Conservation (phyloP, 306 rosid species). For the Trifolium repens region DNA sequence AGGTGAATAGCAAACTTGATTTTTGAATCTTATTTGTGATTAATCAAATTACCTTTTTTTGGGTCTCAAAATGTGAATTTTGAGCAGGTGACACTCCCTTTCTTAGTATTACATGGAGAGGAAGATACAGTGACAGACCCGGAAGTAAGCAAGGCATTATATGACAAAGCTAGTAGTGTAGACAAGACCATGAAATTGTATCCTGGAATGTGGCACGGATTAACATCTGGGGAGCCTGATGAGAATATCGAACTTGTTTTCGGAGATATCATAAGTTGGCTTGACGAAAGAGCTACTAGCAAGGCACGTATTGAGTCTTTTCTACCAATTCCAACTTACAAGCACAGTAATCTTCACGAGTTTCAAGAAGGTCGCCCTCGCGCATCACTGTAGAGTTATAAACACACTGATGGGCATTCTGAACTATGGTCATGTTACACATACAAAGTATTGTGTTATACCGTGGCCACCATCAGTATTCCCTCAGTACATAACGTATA, state of each 20-base stretch:
- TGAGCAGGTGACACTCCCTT: constrained; percentile 70
- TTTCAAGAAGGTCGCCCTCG: constrained; percentile 54
- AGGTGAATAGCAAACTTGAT: constrained; percentile 45
- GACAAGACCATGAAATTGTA: constrained; percentile 86
- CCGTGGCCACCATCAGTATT: background rate
- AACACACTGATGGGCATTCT: background rate
- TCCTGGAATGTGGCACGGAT: constrained; percentile 89
- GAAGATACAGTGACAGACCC: constrained; percentile 94
- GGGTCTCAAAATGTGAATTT: background rate
- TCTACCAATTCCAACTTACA: constrained; percentile 7
- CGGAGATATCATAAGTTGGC: constrained; percentile 72
- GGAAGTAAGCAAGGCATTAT: constrained; percentile 70
- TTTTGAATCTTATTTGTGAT: background rate
- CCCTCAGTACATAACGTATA: background rate
- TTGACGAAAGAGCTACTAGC: constrained; percentile 47
- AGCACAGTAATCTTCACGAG: constrained; percentile 45
- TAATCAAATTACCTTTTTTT: background rate
- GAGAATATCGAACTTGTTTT: constrained; percentile 69
- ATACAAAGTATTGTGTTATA: background rate
- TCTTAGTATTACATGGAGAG: constrained; percentile 86
- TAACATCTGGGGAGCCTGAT: constrained; percentile 82
- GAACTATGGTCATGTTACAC: background rate
- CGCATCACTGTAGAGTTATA: constrained; percentile 47
- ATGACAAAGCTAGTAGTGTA: constrained; percentile 65
- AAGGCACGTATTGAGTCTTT: constrained; percentile 18